Evolutionary conservation across 345 rosid genomes (phyloP).

Genomic region (Pseudoturritis turrita): DNA sequence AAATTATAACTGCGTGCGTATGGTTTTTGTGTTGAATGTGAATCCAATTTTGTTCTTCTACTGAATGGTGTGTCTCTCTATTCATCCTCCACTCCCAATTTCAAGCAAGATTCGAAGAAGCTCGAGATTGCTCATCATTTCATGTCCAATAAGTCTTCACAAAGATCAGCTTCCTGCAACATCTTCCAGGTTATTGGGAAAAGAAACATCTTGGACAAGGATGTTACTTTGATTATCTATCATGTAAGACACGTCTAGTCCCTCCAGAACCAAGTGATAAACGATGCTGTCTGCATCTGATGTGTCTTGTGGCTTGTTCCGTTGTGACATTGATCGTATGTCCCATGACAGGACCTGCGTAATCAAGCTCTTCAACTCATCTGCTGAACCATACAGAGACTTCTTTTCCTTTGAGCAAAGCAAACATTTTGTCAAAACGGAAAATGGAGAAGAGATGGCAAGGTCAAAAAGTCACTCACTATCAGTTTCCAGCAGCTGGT

Average conservation of each 20-base stretch:
- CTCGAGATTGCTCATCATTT: not conserved
- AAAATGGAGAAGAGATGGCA: conserved; percentile 1
- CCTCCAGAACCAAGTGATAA: conserved; percentile 77
- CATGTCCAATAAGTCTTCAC: not conserved
- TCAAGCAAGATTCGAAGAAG: not conserved
- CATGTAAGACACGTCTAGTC: conserved; percentile 65
- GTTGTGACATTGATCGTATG: conserved; percentile 81
- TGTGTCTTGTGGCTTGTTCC: conserved; percentile 44
- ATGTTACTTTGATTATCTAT: conserved; percentile 58
- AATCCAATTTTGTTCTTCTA: not conserved
- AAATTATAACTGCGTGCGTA: not conserved
- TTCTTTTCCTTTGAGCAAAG: conserved; percentile 49
- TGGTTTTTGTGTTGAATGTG: not conserved
- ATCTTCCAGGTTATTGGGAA: conserved; percentile 21
- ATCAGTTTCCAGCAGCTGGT: conserved; percentile 57
- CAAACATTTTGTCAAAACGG: not conserved
- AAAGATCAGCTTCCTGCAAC: conserved; percentile 5
- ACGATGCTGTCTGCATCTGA: conserved; percentile 20
- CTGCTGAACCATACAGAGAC: conserved; percentile 64
- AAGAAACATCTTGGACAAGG: conserved; percentile 44
- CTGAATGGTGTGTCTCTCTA: not conserved
- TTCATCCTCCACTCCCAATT: not conserved
- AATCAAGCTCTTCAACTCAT: conserved; percentile 61
- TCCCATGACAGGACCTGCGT: conserved; percentile 88
- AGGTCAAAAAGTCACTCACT: conserved; percentile 40